Evolutionary conservation across 331 rosid genomes (phyloP).

Genomic region (Erythrophleum ivorense): DNA sequence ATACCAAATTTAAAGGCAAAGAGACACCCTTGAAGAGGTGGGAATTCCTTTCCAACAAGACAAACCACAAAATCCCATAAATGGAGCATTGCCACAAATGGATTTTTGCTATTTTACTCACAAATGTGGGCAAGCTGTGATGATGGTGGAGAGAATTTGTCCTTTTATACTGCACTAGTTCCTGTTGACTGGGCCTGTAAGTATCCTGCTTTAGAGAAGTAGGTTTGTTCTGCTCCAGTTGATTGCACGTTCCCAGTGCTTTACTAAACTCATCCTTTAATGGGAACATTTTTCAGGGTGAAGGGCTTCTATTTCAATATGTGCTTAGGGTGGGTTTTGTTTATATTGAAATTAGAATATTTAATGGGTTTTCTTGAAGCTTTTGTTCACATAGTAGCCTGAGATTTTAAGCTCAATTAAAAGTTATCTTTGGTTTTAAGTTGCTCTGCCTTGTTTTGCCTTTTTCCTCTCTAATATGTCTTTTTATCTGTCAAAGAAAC

Average conservation of each 20-base stretch:
- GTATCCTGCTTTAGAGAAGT: not conserved
- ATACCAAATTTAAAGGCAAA: too few species aligned
- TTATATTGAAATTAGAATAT: not conserved
- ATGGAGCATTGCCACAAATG: not conserved
- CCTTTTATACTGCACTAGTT: not conserved
- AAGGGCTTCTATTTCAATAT: not conserved
- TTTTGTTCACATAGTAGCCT: conserved; percentile 9
- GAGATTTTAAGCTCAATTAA: conserved; percentile 29
- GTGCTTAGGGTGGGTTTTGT: not conserved
- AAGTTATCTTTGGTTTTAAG: conserved; percentile 25
- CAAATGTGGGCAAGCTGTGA: not conserved
- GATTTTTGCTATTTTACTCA: not conserved
- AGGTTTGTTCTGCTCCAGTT: not conserved
- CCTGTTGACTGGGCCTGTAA: not conserved
- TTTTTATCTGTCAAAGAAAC: conserved; percentile 33
- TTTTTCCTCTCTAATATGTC: conserved; percentile 31
- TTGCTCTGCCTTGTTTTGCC: conserved; percentile 6
- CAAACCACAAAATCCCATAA: too few species aligned
- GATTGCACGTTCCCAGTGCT: not conserved
- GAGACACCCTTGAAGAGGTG: too few species aligned
- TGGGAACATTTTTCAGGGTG: not conserved
- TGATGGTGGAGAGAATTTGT: not conserved
- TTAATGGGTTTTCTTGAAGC: conserved; percentile 11
- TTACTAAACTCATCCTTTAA: not conserved
- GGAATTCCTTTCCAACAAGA: too few species aligned